Conservation (phyloP, 352 stramenopile genomes). For the Phytophthora pseudosyringae region DNA sequence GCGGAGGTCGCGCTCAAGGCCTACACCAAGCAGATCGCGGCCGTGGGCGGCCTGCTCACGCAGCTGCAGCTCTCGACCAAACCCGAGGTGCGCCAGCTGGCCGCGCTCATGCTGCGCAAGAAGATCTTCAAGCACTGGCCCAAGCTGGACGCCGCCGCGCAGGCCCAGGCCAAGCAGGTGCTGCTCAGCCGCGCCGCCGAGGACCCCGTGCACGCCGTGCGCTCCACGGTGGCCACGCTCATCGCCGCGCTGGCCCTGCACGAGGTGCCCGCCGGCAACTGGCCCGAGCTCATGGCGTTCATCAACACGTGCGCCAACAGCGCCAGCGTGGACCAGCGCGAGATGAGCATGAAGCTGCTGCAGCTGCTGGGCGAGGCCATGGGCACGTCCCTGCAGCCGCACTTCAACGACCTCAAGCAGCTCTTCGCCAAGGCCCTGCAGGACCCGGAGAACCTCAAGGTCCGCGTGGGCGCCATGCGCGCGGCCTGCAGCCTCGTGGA, state of each 20-base stretch:
- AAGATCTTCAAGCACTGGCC: conserved; percentile 94
- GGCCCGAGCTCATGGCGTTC: conserved; percentile 95
- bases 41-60: conserved; percentile 89
- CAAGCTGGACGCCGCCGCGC: conserved; percentile 86
- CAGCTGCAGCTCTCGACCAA: conserved; percentile 85
- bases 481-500: conserved; percentile 81
- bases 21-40: conserved; percentile 92
- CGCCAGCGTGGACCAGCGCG: conserved; percentile 82
- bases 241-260: conserved; percentile 86
- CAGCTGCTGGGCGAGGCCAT: conserved; percentile 94
- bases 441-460: conserved; percentile 82
- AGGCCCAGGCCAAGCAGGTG: conserved; percentile 87
- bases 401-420: conserved; percentile 84
- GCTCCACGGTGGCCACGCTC: conserved; percentile 83
- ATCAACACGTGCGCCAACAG: conserved; percentile 90
- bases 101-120: conserved; percentile 94
- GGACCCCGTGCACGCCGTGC: conserved; percentile 90
- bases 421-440: conserved; percentile 77
- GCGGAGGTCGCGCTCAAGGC: conserved; percentile 93
- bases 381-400: conserved; percentile 82
- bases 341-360: conserved; percentile 95
- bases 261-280: conserved; percentile 77
- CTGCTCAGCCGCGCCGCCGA: conserved; percentile 85
- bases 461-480: conserved; percentile 84
- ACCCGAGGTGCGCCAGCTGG: conserved; percentile 90